These are phyloP conservation scores for Nectriaceae sp. DNA, from an alignment of 2,329 filamentous ascomycete species.

Conservation along the genomic window DNA sequence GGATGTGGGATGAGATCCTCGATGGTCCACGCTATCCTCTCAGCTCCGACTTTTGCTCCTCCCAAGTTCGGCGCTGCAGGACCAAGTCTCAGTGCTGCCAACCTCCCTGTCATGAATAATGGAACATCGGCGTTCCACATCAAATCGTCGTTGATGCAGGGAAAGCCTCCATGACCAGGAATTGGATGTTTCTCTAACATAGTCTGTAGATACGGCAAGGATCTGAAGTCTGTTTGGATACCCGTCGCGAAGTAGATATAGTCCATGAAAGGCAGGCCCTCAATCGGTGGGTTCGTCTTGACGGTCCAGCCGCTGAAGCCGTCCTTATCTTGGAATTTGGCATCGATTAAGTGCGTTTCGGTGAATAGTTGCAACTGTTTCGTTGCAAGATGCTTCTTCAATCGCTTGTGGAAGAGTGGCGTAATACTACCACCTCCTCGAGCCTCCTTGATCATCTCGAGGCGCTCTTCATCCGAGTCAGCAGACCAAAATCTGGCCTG, in stretches of 20 bases:
- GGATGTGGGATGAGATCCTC: constrained; percentile 50
- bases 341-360: constrained; percentile 55
- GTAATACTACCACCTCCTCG: constrained; percentile 78
- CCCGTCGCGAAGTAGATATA: constrained; percentile 80
- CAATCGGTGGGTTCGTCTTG: constrained; percentile 53
- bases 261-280: constrained; percentile 57
- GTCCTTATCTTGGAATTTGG: constrained; percentile 49
- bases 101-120: constrained; percentile 68
- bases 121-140: constrained; percentile 76
- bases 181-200: constrained; percentile 64
- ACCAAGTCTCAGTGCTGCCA: constrained; percentile 69
- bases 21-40: constrained; percentile 71
- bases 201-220: constrained; percentile 61
- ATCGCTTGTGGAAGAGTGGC: constrained; percentile 65
- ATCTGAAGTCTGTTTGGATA: constrained; percentile 61
- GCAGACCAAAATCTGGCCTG: constrained; percentile 78
- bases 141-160: constrained; percentile 74
- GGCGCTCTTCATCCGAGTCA: constrained; percentile 68
- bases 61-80: constrained; percentile 75
- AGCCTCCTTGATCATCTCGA: constrained; percentile 65
- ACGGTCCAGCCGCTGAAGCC: constrained; percentile 40
- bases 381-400: constrained; percentile 58
- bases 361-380: constrained; percentile 58
- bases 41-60: constrained; percentile 71
- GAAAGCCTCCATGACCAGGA: constrained; percentile 63